phyloP scores from a whole-genome alignment of 2,329 filamentous ascomycete genomes.

The Madurella fahalii region DNA sequence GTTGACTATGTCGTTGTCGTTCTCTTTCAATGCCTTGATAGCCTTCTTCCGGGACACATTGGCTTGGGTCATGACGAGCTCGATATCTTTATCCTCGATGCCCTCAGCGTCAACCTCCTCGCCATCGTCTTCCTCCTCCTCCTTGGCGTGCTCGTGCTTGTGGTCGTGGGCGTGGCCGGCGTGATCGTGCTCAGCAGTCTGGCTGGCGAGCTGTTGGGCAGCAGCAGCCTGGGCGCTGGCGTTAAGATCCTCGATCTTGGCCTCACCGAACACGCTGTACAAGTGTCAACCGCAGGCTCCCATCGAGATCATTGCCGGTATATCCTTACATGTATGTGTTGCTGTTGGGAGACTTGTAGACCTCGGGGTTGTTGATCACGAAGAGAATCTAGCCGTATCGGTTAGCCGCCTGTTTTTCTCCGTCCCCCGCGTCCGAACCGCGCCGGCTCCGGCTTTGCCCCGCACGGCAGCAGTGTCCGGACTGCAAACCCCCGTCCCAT shows the following conservation, averaged over 20 bases:
- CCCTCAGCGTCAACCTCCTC: conserved; percentile 94
- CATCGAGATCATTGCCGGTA: too few species aligned
- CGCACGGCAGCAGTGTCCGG: conserved; percentile 1
- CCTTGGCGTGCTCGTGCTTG: conserved; percentile 64
- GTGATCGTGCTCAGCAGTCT: conserved; percentile 63
- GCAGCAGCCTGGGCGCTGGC: conserved; percentile 94
- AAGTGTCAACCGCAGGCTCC: conserved; percentile 1
- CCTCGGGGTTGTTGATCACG: conserved; percentile 99
- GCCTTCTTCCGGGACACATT: conserved; percentile 97
- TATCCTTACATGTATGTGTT: conserved; percentile 98
- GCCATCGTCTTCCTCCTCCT: conserved; percentile 83
- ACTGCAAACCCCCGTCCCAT: not conserved
- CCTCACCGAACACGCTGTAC: conserved; percentile 93
- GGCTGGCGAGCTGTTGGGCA: conserved; percentile 87
- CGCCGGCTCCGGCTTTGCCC: conserved; percentile 3
- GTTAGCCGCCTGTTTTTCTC: conserved; percentile 16
- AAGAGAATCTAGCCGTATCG: conserved; percentile 74
- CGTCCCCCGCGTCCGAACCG: not conserved
- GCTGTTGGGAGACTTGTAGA: conserved; percentile 98
- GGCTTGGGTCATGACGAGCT: conserved; percentile 97
- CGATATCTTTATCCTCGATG: conserved; percentile 98
- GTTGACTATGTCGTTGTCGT: conserved; percentile 99
- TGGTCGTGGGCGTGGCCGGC: conserved; percentile 63
- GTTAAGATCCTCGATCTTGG: conserved; percentile 99
- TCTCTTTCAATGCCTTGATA: conserved; percentile 97